Percentiles rank a stretch among this genome's conserved stretches.
Evolutionary conservation across 148 eudicot species (phyloP).

Genomic region (Camellia granthamiana): DNA sequence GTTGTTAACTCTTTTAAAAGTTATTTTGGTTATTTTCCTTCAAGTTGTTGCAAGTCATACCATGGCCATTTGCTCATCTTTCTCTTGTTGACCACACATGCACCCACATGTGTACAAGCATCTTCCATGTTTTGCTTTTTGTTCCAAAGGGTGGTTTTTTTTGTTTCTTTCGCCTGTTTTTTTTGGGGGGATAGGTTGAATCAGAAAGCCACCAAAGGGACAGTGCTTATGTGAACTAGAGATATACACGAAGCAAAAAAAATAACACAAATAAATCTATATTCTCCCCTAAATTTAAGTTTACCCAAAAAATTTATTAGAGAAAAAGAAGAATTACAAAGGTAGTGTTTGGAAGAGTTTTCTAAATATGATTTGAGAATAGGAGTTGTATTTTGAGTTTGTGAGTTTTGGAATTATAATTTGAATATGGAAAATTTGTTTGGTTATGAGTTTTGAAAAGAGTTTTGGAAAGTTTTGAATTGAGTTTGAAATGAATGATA

Average conservation of each 20-base stretch:
- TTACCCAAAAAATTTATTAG: neutral
- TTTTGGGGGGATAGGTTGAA: neutral
- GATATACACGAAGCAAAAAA: neutral
- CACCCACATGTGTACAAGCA: neutral
- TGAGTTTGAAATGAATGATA: too few species aligned
- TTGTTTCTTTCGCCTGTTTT: neutral
- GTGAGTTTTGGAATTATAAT: too few species aligned
- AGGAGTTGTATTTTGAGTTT: too few species aligned
- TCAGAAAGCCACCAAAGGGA: neutral
- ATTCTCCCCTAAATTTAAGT: neutral
- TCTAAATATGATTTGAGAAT: too few species aligned
- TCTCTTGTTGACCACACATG: neutral
- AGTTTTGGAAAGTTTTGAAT: too few species aligned
- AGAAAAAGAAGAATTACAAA: neutral
- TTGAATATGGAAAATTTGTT: too few species aligned
- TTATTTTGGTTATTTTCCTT: neutral
- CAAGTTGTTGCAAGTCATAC: neutral
- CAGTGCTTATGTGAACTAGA: neutral
- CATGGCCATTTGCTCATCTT: neutral
- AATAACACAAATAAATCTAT: neutral
- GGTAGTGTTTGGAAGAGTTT: too few species aligned
- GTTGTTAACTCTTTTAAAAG: neutral
- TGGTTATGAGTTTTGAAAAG: too few species aligned
- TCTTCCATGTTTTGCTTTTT: neutral
- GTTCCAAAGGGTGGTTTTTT: neutral